Base-by-base conservation (phyloP, 2,329 filamentous ascomycete species). In the Microdochium nivale region DNA sequence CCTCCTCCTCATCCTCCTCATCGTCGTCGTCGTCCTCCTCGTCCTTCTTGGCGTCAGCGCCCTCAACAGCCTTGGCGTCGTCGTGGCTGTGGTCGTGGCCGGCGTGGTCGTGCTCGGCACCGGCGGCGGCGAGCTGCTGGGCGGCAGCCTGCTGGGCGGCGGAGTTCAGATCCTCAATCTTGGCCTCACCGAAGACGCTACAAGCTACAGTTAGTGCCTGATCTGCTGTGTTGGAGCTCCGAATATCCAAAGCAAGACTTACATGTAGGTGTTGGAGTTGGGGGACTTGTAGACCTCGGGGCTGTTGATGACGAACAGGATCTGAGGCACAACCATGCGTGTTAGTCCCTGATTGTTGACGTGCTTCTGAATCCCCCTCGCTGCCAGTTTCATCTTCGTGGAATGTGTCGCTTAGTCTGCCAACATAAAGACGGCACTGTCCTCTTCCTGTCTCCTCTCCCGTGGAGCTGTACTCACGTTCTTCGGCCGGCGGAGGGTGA, bases 221-320 rank as follows among this genome's bases (percentile, higher is more conserved):
- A n/a, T n/a, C n/a, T n/a, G n/a, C n/a, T n/a, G n/a, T n/a, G n/a
- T n/a, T n/a, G n/a, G n/a, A n/a, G n/a, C n/a, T n/a, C n/a, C n/a
- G n/a, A n/a, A n/a, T n/a, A n/a, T n/a, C n/a, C 16, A 16, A 13
- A 19, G 25, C 47, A 33, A 48, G 51, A 73, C 90, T 83, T 77
- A 97, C 92, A 99, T 99, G 84, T 92, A 99, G 71, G 92, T 97
- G 84, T 97, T 97, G 87, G 89, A 96, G 77, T 89, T 90, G 63
- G 94, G 92, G 55, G 92, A 96, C 80, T 96, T 96, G 87, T 96
- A 99, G 72, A 99, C 94, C 75, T 99, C 94, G 65, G 94, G 94
- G 78, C 91, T 88, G 86, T 95, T 97, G 80, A 99, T 96, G 69
- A 99, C 95, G 75, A 99, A 99, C 67, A 99, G 88, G 67, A 99